Evolutionary conservation across 768 basidiomycete species (phyloP), one percentile per base, ranked within the genome.

Genomic region (Suillus subaureus): DNA sequence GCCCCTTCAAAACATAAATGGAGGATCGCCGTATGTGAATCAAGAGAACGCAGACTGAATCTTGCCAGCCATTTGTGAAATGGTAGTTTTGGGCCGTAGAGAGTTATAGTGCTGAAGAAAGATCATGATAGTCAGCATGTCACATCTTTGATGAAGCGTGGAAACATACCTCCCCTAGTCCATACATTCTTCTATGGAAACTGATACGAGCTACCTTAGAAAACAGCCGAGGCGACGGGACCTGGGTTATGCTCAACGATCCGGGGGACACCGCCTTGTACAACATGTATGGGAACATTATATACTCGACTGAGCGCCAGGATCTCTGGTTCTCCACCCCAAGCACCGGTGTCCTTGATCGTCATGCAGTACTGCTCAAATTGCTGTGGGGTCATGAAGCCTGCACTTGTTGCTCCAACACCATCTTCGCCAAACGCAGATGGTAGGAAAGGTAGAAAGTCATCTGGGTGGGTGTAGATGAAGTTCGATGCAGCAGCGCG

Each of bases 271-370:
- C 89, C 90, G 1, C 87, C 87, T 75, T 99, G 97, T 15, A 99
- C 83, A 62, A 99, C 92, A 74, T 97, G 90, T 58, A 99, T 96
- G 0, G 96, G 91, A 45, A 96, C 80, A 63, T 89, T 84, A 75
- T 86, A 98, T 37, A 88, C 87, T 61, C 90, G 83, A 73, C 91
- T 90, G 18, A 99, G 81, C 4, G 97, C 97, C 70, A 92, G 83
- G 39, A 99, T 95, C 83, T 99, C 97, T 8, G 95, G 96, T 79
- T 99, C 96, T 42, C 97, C 97, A 58, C 97, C 97, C 97, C 97
- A 99, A 37, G 89, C 85, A n/a, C 88, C 90, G 28, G 95, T 96
- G 74, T 90, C 84, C 49, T 88, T 88, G 35, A 99, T 89, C 13
- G 84, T 82, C 64, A 79, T 77, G 74, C 96, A 97, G 74, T 99